A percentile compares a stretch with the other conserved stretches of the same genome.
These are phyloP conservation scores for Xerocomellus intermedius DNA, from an alignment of 768 basidiomycete genomes.

Conservation along the genomic window DNA sequence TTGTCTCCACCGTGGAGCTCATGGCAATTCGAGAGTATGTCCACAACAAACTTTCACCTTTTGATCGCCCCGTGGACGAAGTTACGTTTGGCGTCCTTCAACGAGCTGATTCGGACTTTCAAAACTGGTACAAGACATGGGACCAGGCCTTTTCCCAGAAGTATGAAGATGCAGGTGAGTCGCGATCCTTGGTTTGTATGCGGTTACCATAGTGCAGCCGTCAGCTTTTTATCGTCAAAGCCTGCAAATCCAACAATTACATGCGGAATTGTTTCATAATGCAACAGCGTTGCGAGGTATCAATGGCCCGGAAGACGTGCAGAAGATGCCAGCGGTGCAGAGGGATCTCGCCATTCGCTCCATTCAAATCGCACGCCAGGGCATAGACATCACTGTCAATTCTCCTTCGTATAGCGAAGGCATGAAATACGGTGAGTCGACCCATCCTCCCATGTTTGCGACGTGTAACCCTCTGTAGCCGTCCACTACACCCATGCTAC, in stretches of 20 bases:
- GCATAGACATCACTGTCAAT: conserved; percentile 82
- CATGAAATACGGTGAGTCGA: conserved; percentile 78
- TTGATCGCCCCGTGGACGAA: conserved; percentile 73
- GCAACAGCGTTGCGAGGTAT: conserved; percentile 82
- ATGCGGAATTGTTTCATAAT: conserved; percentile 83
- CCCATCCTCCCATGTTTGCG: neutral
- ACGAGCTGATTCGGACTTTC: conserved; percentile 75
- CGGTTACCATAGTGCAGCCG: conserved; percentile 2
- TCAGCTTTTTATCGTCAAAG: conserved; percentile 86
- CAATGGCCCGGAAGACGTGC: conserved; percentile 81
- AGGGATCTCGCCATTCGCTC: conserved; percentile 77
- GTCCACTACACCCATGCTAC: conserved; percentile 92
- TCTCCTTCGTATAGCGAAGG: conserved; percentile 85
- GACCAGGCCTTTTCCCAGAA: conserved; percentile 77
- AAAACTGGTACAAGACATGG: conserved; percentile 79
- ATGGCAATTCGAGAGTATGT: conserved; percentile 87
- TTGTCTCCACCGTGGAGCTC: conserved; percentile 92
- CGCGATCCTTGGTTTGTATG: conserved; percentile 1
- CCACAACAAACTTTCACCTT: conserved; percentile 77
- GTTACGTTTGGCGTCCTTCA: conserved; percentile 70
- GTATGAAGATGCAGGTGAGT: conserved; percentile 76
- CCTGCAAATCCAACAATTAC: conserved; percentile 82
- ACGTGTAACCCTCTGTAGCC: conserved; percentile 41
- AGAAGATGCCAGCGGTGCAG: conserved; percentile 78
- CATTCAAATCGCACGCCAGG: conserved; percentile 77